These are phyloP conservation scores for Jaltomata sinuosa DNA, from an alignment of 257 asterid species.

Conservation along the genomic window DNA sequence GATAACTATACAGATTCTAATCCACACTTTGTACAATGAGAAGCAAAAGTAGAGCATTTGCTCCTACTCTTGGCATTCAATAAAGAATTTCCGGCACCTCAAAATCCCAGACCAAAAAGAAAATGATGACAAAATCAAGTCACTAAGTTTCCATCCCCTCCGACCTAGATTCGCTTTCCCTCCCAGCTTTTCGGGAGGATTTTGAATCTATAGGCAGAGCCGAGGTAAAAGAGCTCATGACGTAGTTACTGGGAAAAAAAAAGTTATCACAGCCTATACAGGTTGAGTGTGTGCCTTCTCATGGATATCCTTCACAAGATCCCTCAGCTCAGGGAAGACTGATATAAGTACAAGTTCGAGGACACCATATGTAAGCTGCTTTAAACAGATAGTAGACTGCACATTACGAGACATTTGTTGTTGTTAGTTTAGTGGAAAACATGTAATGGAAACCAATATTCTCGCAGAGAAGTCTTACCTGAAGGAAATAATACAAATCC, in stretches of 20 bases:
- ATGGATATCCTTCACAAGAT: slow-evolving; percentile 62
- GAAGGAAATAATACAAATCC: slow-evolving; percentile 86
- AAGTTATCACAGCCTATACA: slow-evolving; percentile 6
- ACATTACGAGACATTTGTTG: background rate
- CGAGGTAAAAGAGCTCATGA: background rate
- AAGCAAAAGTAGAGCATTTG: slow-evolving; percentile 4
- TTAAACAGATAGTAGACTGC: slow-evolving; percentile 89
- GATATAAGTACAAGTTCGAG: slow-evolving; percentile 76
- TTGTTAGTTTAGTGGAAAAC: background rate
- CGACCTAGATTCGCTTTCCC: background rate
- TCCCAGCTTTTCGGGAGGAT: background rate
- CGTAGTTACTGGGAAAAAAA: background rate
- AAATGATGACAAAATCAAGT: background rate
- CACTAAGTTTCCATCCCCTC: background rate
- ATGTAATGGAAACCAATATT: background rate
- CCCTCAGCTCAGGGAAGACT: slow-evolving; percentile 74
- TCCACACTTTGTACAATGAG: slow-evolving; percentile 28
- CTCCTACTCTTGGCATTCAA: background rate
- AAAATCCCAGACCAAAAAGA: background rate
- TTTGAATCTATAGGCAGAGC: background rate
- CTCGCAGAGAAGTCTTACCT: slow-evolving; percentile 37
- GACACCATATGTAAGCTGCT: slow-evolving; percentile 93
- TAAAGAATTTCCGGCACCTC: background rate
- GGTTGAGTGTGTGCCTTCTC: slow-evolving; percentile 36
- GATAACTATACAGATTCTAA: slow-evolving; percentile 22